Conservation (phyloP, 2,329 filamentous ascomycete species). For the Geosmithia morbida region DNA sequence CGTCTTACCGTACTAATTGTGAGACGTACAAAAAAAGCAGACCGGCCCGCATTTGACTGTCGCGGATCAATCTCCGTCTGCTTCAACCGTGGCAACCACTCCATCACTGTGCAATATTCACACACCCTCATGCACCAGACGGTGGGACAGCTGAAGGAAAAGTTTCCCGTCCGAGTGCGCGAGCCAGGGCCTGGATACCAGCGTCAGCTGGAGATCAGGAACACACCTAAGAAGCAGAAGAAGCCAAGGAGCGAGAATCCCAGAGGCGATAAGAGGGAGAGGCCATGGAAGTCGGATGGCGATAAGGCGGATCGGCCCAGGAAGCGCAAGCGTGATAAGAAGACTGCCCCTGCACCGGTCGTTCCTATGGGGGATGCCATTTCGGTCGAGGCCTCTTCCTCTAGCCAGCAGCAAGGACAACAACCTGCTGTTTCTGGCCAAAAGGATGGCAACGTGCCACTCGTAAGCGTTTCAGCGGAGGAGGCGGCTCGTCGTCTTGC, state of each 20-base stretch:
- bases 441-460: constrained; percentile 3
- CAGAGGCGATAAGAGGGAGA: constrained; percentile 11
- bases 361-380: neutral
- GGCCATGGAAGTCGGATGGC: constrained; percentile 12
- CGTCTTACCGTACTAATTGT: constrained; percentile 2
- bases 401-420: neutral
- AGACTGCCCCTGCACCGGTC: neutral
- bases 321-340: constrained; percentile 1
- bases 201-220: constrained; percentile 8
- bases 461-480: constrained; percentile 22
- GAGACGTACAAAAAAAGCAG: constrained; percentile 18
- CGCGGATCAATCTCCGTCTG: constrained; percentile 33
- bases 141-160: constrained; percentile 31
- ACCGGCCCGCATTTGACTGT: constrained; percentile 45
- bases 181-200: constrained; percentile 10
- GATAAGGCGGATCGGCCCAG: constrained; percentile 2
- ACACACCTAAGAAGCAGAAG: constrained; percentile 6
- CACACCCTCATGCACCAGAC: constrained; percentile 43
- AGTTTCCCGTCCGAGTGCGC: constrained; percentile 26
- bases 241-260: constrained; percentile 1
- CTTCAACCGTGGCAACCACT: constrained; percentile 31
- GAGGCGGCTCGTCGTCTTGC: constrained; percentile 36
- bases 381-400: neutral
- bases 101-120: constrained; percentile 37
- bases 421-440: neutral